Percentiles rank a stretch among this genome's conserved stretches.
Conservation (phyloP, 768 basidiomycete species). For the Kwoniella dendrophila region DNA sequence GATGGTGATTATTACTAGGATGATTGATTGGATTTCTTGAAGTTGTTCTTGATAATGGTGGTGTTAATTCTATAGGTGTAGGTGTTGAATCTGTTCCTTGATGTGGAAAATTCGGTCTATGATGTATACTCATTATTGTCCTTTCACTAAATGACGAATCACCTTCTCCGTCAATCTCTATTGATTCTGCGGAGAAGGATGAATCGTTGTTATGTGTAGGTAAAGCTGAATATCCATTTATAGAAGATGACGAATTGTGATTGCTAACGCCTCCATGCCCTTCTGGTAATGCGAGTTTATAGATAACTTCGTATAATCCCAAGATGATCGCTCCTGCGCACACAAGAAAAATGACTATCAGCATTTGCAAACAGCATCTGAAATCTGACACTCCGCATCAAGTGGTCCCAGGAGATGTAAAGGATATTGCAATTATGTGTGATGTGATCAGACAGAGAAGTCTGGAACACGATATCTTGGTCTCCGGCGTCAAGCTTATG, state of each 20-base stretch:
- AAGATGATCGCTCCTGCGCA: conserved; percentile 48
- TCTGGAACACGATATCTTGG: no score
- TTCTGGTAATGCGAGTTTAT: conserved; percentile 53
- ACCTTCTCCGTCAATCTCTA: conserved; percentile 3
- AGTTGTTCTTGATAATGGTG: conserved; percentile 13
- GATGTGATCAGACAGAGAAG: not conserved
- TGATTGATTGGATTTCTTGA: not conserved
- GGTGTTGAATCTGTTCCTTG: conserved; percentile 11
- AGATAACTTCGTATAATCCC: conserved; percentile 55
- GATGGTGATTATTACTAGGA: not conserved
- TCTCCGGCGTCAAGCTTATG: no score
- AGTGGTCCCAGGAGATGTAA: no score
- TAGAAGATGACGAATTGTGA: no score
- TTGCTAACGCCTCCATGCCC: conserved; percentile 45
- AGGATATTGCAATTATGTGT: no score
- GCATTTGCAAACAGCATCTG: no score
- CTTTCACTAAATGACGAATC: not conserved
- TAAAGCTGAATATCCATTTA: conserved; percentile 22
- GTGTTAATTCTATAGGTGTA: conserved; percentile 12
- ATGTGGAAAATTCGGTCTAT: conserved; percentile 4
- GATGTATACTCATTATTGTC: conserved; percentile 15
- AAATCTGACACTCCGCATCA: not conserved
- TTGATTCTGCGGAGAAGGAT: not conserved
- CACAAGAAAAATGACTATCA: no score
- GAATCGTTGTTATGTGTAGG: conserved; percentile 18